Conservation (phyloP, 345 rosid species). For the Erucastrum elatum region DNA sequence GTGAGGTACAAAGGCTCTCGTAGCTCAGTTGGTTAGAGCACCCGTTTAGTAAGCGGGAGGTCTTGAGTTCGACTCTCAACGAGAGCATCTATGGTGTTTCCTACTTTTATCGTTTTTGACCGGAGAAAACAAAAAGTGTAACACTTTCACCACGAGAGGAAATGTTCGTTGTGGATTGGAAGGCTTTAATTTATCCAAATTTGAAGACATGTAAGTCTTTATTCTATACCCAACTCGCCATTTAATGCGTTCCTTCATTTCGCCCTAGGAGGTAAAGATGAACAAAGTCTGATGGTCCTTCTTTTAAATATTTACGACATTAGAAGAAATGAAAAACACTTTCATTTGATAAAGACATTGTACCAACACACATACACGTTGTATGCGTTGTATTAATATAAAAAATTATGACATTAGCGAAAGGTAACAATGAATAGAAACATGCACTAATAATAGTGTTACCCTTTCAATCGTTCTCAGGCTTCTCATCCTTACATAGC, state of each 20-base stretch:
- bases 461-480: slow-evolving; percentile 20
- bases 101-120: neutral
- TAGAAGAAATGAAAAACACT: neutral
- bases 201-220: no score
- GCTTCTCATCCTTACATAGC: slow-evolving; percentile 68
- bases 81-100: slow-evolving; percentile 71
- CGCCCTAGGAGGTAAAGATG: neutral
- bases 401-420: neutral
- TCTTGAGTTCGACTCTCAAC: slow-evolving; percentile 97
- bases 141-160: neutral
- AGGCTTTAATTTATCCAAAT: no score
- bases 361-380: neutral
- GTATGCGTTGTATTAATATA: neutral
- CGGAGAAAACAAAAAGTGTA: neutral
- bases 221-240: neutral
- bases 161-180: no score
- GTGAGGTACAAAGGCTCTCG: slow-evolving; percentile 51
- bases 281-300: neutral
- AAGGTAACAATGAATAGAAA: slow-evolving; percentile 12
- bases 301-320: neutral
- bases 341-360: slow-evolving; percentile 8
- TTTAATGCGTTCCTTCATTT: neutral
- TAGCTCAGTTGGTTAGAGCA: slow-evolving; percentile 99
- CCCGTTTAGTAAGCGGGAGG: slow-evolving; percentile 98
- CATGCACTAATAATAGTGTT: neutral